These are phyloP conservation scores for Hygrocybe coccinea DNA, from an alignment of 768 basidiomycete genomes.

Conservation along the genomic window DNA sequence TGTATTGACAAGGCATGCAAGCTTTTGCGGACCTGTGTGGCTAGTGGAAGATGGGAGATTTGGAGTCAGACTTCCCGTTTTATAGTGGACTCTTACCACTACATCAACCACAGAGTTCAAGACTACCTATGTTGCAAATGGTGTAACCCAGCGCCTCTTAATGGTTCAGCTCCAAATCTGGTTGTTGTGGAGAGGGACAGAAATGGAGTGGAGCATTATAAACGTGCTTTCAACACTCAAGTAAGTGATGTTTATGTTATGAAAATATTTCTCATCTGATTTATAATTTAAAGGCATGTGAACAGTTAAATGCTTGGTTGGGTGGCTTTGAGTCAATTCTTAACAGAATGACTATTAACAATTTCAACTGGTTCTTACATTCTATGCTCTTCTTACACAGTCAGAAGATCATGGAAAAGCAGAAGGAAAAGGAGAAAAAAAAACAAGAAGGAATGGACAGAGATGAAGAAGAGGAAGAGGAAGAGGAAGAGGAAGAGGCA, in stretches of 20 bases:
- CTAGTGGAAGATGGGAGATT: conserved; percentile 19
- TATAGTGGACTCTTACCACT: conserved; percentile 8
- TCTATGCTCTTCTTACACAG: no score
- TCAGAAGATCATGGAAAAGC: no score
- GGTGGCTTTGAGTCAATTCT: no score
- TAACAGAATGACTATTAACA: no score
- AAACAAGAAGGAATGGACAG: neutral
- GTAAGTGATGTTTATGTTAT: conserved; percentile 8
- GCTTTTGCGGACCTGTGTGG: neutral
- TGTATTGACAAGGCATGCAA: no score
- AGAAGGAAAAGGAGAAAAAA: no score
- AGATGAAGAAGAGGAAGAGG: neutral
- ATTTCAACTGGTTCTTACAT: no score
- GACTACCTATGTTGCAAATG: conserved; percentile 1
- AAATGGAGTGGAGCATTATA: neutral
- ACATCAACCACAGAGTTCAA: conserved; percentile 5
- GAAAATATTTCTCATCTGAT: neutral
- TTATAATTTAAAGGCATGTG: neutral
- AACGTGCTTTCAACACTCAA: conserved; percentile 4
- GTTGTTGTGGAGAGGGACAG: conserved; percentile 2
- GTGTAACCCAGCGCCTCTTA: neutral
- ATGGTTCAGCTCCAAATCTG: no score
- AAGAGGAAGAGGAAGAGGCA: neutral
- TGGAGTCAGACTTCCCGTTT: conserved; percentile 36
- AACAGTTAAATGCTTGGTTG: no score